phyloP scores from a whole-genome alignment of 106 monocot genomes.

The Dendrobium huoshanense region DNA sequence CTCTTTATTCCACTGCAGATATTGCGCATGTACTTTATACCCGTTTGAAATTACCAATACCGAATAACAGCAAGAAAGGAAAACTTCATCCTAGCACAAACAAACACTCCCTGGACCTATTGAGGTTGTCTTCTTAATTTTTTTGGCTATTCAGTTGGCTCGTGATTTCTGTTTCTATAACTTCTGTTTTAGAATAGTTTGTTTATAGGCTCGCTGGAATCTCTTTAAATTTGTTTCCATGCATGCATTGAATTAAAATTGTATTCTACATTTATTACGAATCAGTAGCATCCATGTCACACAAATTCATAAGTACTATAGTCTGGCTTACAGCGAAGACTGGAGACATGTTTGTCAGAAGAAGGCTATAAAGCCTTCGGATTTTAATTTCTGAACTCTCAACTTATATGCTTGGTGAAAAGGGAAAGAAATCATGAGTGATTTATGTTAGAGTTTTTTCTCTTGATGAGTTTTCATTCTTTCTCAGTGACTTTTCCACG shows the following conservation, averaged over 20 bases:
- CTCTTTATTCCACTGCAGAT: slow-evolving; percentile 79
- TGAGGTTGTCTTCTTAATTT: slow-evolving; percentile 52
- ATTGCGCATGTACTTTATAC: slow-evolving; percentile 82
- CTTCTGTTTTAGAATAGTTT: neutral
- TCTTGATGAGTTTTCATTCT: neutral
- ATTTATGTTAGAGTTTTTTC: neutral
- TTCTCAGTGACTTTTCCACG: neutral
- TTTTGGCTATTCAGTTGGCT: neutral
- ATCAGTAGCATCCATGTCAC: neutral
- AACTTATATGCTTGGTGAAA: neutral
- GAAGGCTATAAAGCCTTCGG: neutral
- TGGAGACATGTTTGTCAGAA: neutral
- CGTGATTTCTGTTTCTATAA: neutral
- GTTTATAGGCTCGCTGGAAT: neutral
- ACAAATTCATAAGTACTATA: neutral
- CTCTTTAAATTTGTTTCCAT: neutral
- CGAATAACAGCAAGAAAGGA: slow-evolving; percentile 63
- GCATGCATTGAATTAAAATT: neutral
- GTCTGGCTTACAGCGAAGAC: neutral
- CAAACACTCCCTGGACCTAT: slow-evolving; percentile 66
- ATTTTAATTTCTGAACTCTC: neutral
- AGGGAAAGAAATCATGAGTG: neutral
- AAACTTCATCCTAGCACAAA: slow-evolving; percentile 91
- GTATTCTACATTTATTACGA: neutral
- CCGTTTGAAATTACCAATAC: slow-evolving; percentile 72